Evolutionary conservation across 176 grass and related monocot genomes (phyloP).

Genomic region (Eremochloa ophiuroides): DNA sequence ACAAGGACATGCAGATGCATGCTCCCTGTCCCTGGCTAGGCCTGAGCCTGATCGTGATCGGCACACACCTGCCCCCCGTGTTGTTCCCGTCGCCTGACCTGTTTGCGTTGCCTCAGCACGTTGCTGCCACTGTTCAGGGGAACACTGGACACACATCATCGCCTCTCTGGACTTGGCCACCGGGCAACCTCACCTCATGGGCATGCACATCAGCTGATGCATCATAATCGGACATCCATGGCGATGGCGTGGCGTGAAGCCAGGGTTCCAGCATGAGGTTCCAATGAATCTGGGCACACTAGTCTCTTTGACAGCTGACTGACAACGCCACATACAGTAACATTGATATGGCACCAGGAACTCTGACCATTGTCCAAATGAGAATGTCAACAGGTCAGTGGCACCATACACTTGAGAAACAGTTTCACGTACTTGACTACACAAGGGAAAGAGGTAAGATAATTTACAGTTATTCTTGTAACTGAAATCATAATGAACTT

Average conservation of each 20-base stretch:
- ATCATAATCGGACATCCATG: not conserved
- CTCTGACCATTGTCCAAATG: not conserved
- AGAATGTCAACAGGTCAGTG: not conserved
- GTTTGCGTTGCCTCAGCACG: conserved; percentile 11
- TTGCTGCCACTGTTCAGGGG: conserved; percentile 9
- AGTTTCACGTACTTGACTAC: not conserved
- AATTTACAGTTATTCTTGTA: not conserved
- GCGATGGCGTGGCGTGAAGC: not conserved
- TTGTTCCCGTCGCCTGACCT: conserved; percentile 15
- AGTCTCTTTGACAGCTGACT: not conserved
- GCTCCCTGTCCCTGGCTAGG: not conserved
- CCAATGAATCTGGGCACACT: not conserved
- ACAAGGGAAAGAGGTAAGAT: not conserved
- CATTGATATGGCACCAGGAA: not conserved
- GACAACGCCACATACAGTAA: not conserved
- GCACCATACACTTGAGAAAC: not conserved
- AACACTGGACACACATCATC: not conserved
- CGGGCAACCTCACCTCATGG: conserved; percentile 7
- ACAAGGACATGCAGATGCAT: not conserved
- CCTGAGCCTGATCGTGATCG: too few relatives aligned
- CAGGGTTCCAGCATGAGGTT: not conserved
- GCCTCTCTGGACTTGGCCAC: not conserved
- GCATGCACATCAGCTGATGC: not conserved
- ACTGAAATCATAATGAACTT: not conserved
- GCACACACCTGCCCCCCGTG: not conserved